Base-by-base conservation (phyloP, 352 stramenopile genomes). In the Globisporangium rhizosaccharum region DNA sequence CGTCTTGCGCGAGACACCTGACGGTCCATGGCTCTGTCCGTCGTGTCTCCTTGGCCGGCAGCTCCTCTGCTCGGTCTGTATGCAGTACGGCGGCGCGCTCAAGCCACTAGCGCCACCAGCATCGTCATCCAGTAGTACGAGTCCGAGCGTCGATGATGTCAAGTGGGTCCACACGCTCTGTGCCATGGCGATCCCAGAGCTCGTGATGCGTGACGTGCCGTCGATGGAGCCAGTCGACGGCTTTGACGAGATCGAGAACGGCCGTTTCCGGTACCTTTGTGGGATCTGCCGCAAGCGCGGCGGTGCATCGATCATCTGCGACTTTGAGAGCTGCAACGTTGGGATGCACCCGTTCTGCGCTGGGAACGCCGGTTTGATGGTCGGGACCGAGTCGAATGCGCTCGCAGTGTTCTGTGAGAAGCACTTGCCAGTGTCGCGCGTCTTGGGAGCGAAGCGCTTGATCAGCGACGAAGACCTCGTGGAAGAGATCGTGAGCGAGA, bases 101-200 rank as follows among this genome's bases (percentile, higher is more conserved):
- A 96, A 96, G 57, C 85, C 83, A 46, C 37, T 61, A 8, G 50
- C 62, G 20, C 25, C 46, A 11, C 42, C 33, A 23, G 9, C 48
- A 20, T 25, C 26, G 12, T 36, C 47, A 5, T 39, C 33, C 3
- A 58, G 41, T 26, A 14, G 20, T 26, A 12, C 15, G 0, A 55
- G 28, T 17, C 39, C 18, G 0, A 37, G 39, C 41, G 45, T 66
- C 1, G 67, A 87, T 11, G 79, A 90, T 10, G 74, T 79, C 53
- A 90, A 88, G 61, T 96, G 87, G 87, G 81, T 87, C 18, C 87
- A 96, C 59, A 76, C 89, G 26, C 62, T 93, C 23, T 96, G 87
- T 63, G 82, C 84, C 0, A 64, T 96, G 30, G 80, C 80, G 47
- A 92, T 96, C 54, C 87, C 87, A 4, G 87, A 96, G 62, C 75